phyloP scores from a whole-genome alignment of 2,329 filamentous ascomycete species.

The Colletotrichum nymphaeae region DNA sequence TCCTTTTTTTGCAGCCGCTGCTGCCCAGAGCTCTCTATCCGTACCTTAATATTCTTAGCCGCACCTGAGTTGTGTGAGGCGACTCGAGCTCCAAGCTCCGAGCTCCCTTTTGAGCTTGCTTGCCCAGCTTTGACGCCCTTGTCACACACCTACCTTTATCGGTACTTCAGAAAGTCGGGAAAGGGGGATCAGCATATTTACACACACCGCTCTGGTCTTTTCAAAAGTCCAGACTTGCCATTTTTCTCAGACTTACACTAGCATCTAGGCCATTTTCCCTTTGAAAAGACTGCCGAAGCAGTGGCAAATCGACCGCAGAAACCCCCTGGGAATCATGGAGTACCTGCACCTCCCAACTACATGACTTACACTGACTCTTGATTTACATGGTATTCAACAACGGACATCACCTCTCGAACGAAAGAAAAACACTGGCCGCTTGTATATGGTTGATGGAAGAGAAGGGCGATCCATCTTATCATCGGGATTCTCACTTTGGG shows the following conservation, averaged over 20 bases:
- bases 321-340: neutral
- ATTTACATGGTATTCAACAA: too few species aligned
- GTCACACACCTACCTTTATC: neutral
- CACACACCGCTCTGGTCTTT: neutral
- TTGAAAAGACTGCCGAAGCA: neutral
- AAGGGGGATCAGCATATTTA: neutral
- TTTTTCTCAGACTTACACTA: neutral
- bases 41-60: conserved; percentile 1
- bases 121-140: neutral
- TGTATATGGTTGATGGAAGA: too few species aligned
- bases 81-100: conserved; percentile 16
- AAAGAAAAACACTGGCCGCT: too few species aligned
- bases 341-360: too few species aligned
- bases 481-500: too few species aligned
- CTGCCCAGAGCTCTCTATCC: conserved; percentile 16
- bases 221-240: neutral
- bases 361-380: too few species aligned
- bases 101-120: neutral
- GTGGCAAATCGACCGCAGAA: neutral
- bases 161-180: too few species aligned
- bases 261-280: neutral
- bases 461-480: too few species aligned
- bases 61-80: conserved; percentile 1
- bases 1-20: neutral
- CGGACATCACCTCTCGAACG: too few species aligned